phyloP scores from a whole-genome alignment of 176 grass and related monocot species.

The Aegilops tauschii region DNA sequence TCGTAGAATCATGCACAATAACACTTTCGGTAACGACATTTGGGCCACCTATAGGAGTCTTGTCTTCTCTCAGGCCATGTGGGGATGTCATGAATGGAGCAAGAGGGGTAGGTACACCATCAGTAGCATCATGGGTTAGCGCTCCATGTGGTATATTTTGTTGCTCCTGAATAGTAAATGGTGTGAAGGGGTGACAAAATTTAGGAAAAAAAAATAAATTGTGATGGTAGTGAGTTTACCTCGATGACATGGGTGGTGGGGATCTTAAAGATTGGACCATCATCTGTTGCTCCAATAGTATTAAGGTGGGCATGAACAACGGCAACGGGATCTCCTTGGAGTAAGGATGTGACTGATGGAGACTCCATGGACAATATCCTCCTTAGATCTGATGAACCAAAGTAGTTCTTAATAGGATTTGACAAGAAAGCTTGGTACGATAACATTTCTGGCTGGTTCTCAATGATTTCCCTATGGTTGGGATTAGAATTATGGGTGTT shows the following conservation, averaged over 20 bases:
- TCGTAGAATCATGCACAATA: neutral
- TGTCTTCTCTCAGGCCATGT: neutral
- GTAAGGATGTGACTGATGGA: neutral
- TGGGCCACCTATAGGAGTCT: no score
- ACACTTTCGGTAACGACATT: neutral
- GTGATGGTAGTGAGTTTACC: neutral
- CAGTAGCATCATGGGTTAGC: neutral
- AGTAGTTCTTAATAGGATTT: neutral
- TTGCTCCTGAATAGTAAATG: neutral
- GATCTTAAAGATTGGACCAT: neutral
- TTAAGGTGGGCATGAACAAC: constrained; percentile 11
- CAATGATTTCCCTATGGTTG: neutral
- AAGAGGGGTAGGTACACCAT: neutral
- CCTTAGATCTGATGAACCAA: neutral
- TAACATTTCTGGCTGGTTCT: no score
- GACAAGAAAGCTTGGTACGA: neutral
- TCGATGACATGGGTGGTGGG: neutral
- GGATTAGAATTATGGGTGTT: neutral
- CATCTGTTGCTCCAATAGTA: neutral
- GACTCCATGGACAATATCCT: neutral
- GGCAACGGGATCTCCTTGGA: neutral
- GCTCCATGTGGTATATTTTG: neutral
- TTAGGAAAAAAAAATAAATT: neutral
- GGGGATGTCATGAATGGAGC: neutral
- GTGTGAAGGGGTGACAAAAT: neutral